A percentile compares a stretch with the other conserved stretches of the same genome.
Conservation (phyloP, 2,329 filamentous ascomycete genomes). For the Epichloe sylvatica region DNA sequence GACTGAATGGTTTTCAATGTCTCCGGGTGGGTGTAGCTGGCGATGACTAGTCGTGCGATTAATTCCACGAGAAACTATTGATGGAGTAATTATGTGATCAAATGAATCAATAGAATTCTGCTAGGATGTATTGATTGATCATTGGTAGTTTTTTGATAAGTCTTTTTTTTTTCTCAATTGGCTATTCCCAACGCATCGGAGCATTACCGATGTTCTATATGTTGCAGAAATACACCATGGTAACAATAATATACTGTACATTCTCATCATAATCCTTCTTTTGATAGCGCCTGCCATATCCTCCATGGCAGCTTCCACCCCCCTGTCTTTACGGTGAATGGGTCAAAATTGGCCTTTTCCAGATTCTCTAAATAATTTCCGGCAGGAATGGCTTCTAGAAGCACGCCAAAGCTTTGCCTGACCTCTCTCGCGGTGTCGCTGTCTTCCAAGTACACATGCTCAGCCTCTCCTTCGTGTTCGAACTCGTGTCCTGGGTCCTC, state of each 20-base stretch:
- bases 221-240: neutral
- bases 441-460: constrained; percentile 35
- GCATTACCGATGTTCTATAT: too few relatives aligned
- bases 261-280: constrained; percentile 28
- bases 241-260: neutral
- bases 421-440: constrained; percentile 28
- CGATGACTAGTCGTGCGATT: too few relatives aligned
- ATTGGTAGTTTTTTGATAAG: too few relatives aligned
- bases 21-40: too few relatives aligned
- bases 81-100: too few relatives aligned
- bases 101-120: too few relatives aligned
- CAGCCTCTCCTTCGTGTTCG: constrained; percentile 70
- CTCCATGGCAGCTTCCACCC: constrained; percentile 80
- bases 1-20: too few relatives aligned
- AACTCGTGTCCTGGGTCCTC: constrained; percentile 71
- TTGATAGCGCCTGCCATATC: constrained; percentile 40
- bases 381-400: constrained; percentile 68
- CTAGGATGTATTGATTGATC: too few relatives aligned
- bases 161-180: too few relatives aligned
- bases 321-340: constrained; percentile 48
- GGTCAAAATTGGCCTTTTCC: constrained; percentile 72
- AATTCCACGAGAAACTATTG: too few relatives aligned
- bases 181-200: too few relatives aligned
- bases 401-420: constrained; percentile 57
- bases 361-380: constrained; percentile 65